Percentiles rank a stretch among this genome's conserved stretches.
Conservation (phyloP, 2,329 filamentous ascomycete genomes). For the Claviceps monticola region DNA sequence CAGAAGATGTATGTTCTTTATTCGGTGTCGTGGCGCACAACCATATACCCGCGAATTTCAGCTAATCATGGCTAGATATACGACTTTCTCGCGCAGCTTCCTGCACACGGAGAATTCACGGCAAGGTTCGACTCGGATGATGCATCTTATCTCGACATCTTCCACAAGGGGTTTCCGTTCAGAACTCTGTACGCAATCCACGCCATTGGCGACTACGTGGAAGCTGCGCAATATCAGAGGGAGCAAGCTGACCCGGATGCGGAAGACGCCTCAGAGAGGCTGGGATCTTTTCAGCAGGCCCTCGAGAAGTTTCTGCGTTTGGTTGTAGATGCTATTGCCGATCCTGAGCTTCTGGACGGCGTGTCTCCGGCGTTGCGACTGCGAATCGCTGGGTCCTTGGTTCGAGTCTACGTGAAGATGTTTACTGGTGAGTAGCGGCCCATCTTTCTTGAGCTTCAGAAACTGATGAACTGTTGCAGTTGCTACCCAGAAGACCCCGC, state of each 20-base stretch:
- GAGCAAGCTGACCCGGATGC: constrained; percentile 14
- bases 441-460: background rate
- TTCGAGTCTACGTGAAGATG: constrained; percentile 16
- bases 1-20: constrained; percentile 42
- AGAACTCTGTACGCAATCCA: constrained; percentile 61
- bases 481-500: background rate
- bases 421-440: constrained; percentile 11
- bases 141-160: constrained; percentile 45
- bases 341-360: constrained; percentile 36
- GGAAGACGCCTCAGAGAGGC: background rate
- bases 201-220: constrained; percentile 49
- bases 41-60: constrained; percentile 5
- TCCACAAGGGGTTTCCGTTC: constrained; percentile 55
- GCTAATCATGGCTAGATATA: constrained; percentile 38
- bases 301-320: constrained; percentile 34
- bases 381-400: constrained; percentile 14
- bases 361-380: constrained; percentile 12
- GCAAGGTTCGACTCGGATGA: constrained; percentile 40
- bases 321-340: constrained; percentile 46
- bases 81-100: constrained; percentile 55
- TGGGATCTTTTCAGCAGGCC: constrained; percentile 9
- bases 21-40: background rate
- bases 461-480: background rate
- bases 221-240: constrained; percentile 21
- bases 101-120: constrained; percentile 49